Evolutionary conservation across 225 moss, liverwort and hornwort genomes (phyloP).

Genomic region (Polytrichum formosum): DNA sequence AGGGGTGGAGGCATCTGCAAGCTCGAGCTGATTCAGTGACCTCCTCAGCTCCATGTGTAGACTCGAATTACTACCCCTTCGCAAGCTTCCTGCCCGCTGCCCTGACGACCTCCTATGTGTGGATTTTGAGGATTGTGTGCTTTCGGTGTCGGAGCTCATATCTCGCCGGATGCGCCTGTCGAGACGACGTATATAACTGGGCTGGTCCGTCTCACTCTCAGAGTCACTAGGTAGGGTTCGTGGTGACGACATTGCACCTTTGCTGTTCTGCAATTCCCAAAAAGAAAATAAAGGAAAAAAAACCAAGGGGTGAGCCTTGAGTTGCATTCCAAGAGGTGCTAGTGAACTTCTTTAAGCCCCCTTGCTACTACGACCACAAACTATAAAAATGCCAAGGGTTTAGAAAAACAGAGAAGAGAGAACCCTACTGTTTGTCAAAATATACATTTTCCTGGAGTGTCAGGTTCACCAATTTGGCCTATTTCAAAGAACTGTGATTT

Average conservation of each 20-base stretch:
- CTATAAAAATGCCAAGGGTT: too few relatives aligned
- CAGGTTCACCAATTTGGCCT: too few relatives aligned
- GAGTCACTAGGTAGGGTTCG: constrained; percentile 48
- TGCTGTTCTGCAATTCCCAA: constrained; percentile 16
- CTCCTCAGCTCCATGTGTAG: constrained; percentile 27
- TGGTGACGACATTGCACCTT: constrained; percentile 19
- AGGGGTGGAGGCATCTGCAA: constrained; percentile 37
- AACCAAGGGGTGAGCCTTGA: too few relatives aligned
- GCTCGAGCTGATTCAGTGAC: constrained; percentile 35
- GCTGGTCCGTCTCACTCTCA: constrained; percentile 49
- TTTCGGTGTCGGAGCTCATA: constrained; percentile 43
- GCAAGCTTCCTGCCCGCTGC: constrained; percentile 27
- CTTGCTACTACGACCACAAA: too few relatives aligned
- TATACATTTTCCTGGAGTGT: too few relatives aligned
- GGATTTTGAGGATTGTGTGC: constrained; percentile 48
- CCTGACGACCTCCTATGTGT: constrained; percentile 25
- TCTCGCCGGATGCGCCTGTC: constrained; percentile 38
- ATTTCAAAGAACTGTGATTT: too few relatives aligned
- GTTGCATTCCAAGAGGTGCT: too few relatives aligned
- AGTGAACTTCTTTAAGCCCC: too few relatives aligned
- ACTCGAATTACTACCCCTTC: constrained; percentile 24
- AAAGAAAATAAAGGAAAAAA: too few relatives aligned
- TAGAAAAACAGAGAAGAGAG: too few relatives aligned
- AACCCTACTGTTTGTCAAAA: too few relatives aligned
- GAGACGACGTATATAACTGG: constrained; percentile 29